Evolutionary conservation across 805 yeast genomes (phyloP), one percentile per base, ranked within the genome.

Genomic region (Pichia membranifaciens): DNA sequence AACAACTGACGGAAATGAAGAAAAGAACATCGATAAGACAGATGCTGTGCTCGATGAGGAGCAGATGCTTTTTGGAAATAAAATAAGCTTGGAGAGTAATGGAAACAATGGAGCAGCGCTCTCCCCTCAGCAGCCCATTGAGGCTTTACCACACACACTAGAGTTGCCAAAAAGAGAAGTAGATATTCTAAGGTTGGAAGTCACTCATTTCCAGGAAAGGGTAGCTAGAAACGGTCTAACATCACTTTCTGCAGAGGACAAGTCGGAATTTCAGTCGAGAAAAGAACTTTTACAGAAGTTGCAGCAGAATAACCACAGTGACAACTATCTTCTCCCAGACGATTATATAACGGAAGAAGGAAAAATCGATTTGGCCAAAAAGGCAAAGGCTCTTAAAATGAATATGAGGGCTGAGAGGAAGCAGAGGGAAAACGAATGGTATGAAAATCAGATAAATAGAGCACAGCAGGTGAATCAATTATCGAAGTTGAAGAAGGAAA

Each of bases 331-430:
- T 18, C 53, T 83, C 16, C 88, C 86, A 2, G 78, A 75, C 33
- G 87, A 80, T 43, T 73, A 74, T 51, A 51, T 73, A n/a, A 75
- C 74, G 2, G 70, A 68, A 13, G 68, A 71, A 15, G 83, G 84
- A 2, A 71, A 71, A 38, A 64, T 78, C 10, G 86, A 81, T 51
- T 65, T 69, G 20, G 73, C 74, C 52, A 62, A 81, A 23, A 84
- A 83, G 58, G 73, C 72, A 43, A 74, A 71, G 2, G 71, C 70
- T 2, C 66, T 86, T 39, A 65, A 72, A 47, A 58, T 69, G 2
- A 69, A 72, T 40, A 64, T 58, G 40, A 57, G 55, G 5, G 64
- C 58, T 18, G 54, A 54, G 5, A 47, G 42, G n/a, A 46, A 51
- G 5, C 38, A 48, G 17, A 45, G 54, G n/a, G 58, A 51, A 18